phyloP scores from a whole-genome alignment of 2,329 filamentous ascomycete species.

The Saccharata proteae region DNA sequence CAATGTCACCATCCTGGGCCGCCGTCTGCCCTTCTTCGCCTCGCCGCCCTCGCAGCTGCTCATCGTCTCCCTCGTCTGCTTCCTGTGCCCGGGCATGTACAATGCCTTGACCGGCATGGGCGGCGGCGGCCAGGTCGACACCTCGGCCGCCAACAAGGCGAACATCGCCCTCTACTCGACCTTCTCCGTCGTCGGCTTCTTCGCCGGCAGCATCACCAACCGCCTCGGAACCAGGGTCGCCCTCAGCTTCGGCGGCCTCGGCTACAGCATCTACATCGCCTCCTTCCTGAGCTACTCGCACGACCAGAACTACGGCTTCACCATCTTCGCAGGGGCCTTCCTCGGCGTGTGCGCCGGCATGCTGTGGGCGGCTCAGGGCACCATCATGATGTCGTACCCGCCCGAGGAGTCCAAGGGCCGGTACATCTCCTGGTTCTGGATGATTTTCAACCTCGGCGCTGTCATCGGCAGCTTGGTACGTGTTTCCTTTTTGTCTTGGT shows the following conservation, averaged over 20 bases:
- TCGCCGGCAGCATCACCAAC: constrained; percentile 63
- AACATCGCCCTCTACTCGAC: constrained; percentile 62
- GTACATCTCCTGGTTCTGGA: constrained; percentile 87
- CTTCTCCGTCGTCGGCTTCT: constrained; percentile 54
- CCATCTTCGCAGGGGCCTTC: constrained; percentile 63
- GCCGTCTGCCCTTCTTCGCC: constrained; percentile 36
- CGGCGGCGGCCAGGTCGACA: constrained; percentile 35
- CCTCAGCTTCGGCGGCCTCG: constrained; percentile 59
- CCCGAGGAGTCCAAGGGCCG: constrained; percentile 69
- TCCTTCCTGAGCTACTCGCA: constrained; percentile 61
- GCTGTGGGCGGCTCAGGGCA: constrained; percentile 71
- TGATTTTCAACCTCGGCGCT: constrained; percentile 85
- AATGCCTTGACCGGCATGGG: constrained; percentile 41
- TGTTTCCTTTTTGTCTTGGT: no score
- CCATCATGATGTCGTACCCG: constrained; percentile 86
- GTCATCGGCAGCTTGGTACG: constrained; percentile 67
- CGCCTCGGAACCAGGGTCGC: constrained; percentile 57
- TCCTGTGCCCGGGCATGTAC: constrained; percentile 43
- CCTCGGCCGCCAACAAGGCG: constrained; percentile 50
- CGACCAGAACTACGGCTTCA: constrained; percentile 55
- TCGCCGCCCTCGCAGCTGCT: constrained; percentile 37
- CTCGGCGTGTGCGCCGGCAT: constrained; percentile 69
- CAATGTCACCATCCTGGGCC: constrained; percentile 26
- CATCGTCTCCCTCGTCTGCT: constrained; percentile 40
- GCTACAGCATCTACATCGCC: constrained; percentile 64